phyloP scores from a whole-genome alignment of 305 asterid species.

The Fraxinus dipetala region DNA sequence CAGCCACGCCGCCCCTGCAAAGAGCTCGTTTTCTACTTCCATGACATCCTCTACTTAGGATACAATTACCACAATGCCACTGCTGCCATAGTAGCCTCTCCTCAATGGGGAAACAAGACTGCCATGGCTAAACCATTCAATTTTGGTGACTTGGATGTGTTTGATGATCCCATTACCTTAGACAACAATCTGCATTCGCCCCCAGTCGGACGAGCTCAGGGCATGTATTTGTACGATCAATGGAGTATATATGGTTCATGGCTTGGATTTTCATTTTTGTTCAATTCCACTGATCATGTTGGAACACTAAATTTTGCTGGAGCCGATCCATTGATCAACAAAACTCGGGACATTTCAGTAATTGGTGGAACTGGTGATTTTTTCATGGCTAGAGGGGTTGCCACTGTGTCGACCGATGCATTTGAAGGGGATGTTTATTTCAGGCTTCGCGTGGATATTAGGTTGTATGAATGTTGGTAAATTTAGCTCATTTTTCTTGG shows the following conservation, averaged over 20 bases:
- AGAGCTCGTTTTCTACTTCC: conserved; percentile 17
- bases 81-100: conserved; percentile 18
- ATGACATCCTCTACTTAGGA: conserved; percentile 23
- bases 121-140: conserved; percentile 13
- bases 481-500: neutral
- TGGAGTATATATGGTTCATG: conserved; percentile 22
- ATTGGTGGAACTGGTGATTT: conserved; percentile 47
- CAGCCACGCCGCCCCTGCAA: conserved; percentile 12
- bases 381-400: conserved; percentile 43
- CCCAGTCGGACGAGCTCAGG: conserved; percentile 38
- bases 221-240: conserved; percentile 32
- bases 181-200: conserved; percentile 34
- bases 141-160: conserved; percentile 31
- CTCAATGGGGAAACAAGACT: conserved; percentile 25
- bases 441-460: conserved; percentile 36
- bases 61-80: conserved; percentile 21
- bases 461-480: conserved; percentile 40
- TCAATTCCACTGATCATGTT: conserved; percentile 26
- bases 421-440: conserved; percentile 32
- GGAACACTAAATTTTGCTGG: conserved; percentile 37
- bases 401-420: conserved; percentile 32
- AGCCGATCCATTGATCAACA: conserved; percentile 29
- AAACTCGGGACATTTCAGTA: conserved; percentile 38
- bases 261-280: conserved; percentile 28
- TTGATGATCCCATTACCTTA: conserved; percentile 37